Evolutionary conservation across 768 basidiomycete species (phyloP).

Genomic region (Hortiboletus campestris): DNA sequence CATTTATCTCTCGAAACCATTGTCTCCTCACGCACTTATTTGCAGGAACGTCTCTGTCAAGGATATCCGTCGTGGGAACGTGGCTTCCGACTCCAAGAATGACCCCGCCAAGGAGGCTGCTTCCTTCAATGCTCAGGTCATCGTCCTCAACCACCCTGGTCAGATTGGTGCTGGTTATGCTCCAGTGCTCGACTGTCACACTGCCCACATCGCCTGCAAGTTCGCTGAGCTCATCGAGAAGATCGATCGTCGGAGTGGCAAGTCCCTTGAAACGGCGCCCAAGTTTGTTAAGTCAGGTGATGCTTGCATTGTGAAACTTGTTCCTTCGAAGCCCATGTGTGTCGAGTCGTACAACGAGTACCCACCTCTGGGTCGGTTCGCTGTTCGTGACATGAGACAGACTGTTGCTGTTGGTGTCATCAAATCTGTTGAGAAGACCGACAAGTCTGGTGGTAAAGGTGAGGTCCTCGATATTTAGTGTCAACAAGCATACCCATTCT

Average conservation of each 20-base stretch:
- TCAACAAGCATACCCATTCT: constrained; percentile 10
- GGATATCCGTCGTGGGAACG: constrained; percentile 99
- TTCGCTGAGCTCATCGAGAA: constrained; percentile 98
- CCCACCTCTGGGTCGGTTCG: constrained; percentile 99
- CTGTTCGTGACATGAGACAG: constrained; percentile 99
- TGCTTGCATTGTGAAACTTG: constrained; percentile 96
- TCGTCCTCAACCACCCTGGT: constrained; percentile 99
- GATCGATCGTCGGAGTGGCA: constrained; percentile 98
- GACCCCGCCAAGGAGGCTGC: constrained; percentile 99
- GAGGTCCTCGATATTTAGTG: constrained; percentile 22
- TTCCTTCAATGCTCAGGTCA: constrained; percentile 99
- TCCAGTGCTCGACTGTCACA: constrained; percentile 99
- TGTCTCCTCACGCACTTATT: constrained; percentile 3
- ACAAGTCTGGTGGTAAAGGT: constrained; percentile 87
- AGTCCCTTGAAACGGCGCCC: constrained; percentile 81
- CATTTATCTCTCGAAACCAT: constrained; percentile 2
- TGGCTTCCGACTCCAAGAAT: constrained; percentile 99
- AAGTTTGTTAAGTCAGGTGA: constrained; percentile 99
- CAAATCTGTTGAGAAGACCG: constrained; percentile 95
- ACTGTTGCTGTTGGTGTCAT: constrained; percentile 99
- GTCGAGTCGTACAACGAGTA: constrained; percentile 94
- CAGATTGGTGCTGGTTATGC: constrained; percentile 99
- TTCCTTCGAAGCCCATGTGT: constrained; percentile 96
- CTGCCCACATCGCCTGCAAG: constrained; percentile 99
- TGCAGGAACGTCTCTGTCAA: constrained; percentile 98